Percentiles rank a stretch among this genome's conserved stretches.
Conservation (phyloP, 139 green algal genomes). For the Chlorella sp. region DNA sequence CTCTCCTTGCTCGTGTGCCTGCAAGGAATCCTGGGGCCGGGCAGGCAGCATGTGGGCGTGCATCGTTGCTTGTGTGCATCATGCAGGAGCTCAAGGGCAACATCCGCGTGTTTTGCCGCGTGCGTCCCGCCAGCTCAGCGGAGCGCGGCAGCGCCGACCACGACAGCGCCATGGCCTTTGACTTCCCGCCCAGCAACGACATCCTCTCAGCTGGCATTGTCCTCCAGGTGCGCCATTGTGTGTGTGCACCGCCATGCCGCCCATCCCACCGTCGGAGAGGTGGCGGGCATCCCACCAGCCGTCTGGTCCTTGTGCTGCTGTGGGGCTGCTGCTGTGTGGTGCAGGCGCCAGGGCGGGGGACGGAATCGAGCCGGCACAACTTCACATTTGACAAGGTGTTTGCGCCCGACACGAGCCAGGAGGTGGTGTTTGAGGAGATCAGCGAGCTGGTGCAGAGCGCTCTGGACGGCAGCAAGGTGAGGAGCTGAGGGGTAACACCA, state of each 20-base stretch:
- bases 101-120: slow-evolving; percentile 90
- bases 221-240: slow-evolving; percentile 9
- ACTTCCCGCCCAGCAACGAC: slow-evolving; percentile 32
- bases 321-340: no score
- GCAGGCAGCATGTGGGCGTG: no score
- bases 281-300: no score
- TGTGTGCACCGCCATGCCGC: no score
- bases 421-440: slow-evolving; percentile 85
- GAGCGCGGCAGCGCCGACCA: slow-evolving; percentile 22
- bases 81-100: slow-evolving; percentile 93
- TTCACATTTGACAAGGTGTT: slow-evolving; percentile 82
- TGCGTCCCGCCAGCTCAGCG: slow-evolving; percentile 50
- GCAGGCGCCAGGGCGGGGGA: neutral
- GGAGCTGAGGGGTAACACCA: neutral
- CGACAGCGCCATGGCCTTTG: slow-evolving; percentile 14
- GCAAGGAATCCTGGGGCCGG: no score
- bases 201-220: slow-evolving; percentile 38
- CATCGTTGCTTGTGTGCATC: no score
- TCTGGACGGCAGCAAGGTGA: slow-evolving; percentile 83
- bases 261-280: no score
- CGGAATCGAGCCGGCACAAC: slow-evolving; percentile 20
- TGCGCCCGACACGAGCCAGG: slow-evolving; percentile 49
- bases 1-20: no score
- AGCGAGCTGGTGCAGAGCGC: slow-evolving; percentile 77
- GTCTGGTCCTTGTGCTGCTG: no score